These are phyloP conservation scores for Ceratocystis variospora DNA, from an alignment of 2,329 filamentous ascomycete genomes.

Conservation along the genomic window DNA sequence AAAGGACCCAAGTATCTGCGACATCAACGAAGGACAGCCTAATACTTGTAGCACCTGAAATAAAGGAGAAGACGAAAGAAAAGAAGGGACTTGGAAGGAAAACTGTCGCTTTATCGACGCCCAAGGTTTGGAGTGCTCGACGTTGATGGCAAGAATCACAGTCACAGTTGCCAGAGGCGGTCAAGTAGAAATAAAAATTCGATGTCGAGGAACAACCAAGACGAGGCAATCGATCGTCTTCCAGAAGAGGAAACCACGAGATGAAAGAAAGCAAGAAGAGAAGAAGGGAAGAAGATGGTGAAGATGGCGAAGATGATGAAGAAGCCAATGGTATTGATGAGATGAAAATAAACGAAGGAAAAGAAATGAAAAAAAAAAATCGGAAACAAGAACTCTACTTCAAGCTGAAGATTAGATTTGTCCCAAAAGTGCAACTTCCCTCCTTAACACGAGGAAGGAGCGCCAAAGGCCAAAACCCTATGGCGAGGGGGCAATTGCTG, in stretches of 20 bases:
- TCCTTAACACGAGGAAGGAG: constrained; percentile 7
- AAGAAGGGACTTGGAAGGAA: background rate
- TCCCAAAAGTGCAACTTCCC: constrained; percentile 2
- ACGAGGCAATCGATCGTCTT: background rate
- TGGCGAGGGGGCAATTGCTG: constrained; percentile 1
- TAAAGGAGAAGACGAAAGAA: background rate
- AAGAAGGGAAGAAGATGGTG: background rate
- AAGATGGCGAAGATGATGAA: too few species aligned
- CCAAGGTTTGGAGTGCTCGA: background rate
- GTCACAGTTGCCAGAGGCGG: background rate
- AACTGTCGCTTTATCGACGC: background rate
- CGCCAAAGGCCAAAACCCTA: constrained; percentile 2
- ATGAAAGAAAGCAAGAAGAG: constrained; percentile 4
- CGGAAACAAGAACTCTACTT: background rate
- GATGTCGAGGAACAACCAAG: background rate
- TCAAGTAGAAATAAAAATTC: background rate
- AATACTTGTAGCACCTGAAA: background rate
- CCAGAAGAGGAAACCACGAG: background rate
- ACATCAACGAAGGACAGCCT: background rate
- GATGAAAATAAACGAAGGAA: constrained; percentile 2
- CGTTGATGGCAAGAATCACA: constrained; percentile 1
- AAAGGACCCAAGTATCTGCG: background rate
- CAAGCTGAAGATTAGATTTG: background rate
- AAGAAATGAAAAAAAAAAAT: constrained; percentile 1
- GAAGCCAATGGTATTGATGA: background rate